Evolutionary conservation across 495 filamentous ascomycete species (phyloP).

Genomic region (Corynascus novoguineensis): DNA sequence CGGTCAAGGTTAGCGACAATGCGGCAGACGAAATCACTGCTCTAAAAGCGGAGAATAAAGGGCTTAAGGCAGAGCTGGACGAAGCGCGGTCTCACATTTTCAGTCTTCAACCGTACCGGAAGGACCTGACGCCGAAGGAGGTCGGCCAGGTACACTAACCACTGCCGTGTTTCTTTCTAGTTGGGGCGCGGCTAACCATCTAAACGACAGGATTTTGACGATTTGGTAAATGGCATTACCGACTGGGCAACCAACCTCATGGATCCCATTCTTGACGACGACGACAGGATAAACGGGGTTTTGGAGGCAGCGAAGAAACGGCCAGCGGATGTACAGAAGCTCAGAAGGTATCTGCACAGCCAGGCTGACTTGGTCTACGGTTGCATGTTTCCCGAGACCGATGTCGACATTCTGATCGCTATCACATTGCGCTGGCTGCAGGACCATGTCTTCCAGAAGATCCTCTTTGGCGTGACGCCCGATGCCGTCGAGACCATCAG

Average conservation of each 20-base stretch:
- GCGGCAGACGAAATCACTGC: neutral
- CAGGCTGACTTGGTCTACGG: conserved; percentile 20
- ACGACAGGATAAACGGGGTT: conserved; percentile 14
- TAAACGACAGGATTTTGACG: conserved; percentile 23
- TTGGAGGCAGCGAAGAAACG: conserved; percentile 11
- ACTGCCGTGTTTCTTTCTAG: too few relatives aligned
- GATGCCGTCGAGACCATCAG: conserved; percentile 13
- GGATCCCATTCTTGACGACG: conserved; percentile 22
- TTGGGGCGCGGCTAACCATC: neutral
- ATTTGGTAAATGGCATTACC: conserved; percentile 21
- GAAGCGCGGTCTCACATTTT: conserved; percentile 33
- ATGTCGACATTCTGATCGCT: conserved; percentile 31
- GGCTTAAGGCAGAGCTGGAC: conserved; percentile 20
- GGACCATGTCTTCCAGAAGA: conserved; percentile 28
- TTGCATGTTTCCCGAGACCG: conserved; percentile 26
- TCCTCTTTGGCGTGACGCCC: conserved; percentile 17
- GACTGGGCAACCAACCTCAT: conserved; percentile 27
- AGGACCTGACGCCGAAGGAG: conserved; percentile 27
- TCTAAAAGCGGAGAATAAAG: conserved; percentile 14
- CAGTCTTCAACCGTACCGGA: conserved; percentile 30
- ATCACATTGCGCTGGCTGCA: conserved; percentile 30
- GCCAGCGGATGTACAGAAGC: conserved; percentile 4
- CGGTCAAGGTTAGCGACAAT: neutral
- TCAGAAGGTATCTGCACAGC: conserved; percentile 14
- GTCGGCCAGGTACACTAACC: conserved; percentile 26